Conservation (phyloP, 257 asterid species). For the Cinchona pubescens region DNA sequence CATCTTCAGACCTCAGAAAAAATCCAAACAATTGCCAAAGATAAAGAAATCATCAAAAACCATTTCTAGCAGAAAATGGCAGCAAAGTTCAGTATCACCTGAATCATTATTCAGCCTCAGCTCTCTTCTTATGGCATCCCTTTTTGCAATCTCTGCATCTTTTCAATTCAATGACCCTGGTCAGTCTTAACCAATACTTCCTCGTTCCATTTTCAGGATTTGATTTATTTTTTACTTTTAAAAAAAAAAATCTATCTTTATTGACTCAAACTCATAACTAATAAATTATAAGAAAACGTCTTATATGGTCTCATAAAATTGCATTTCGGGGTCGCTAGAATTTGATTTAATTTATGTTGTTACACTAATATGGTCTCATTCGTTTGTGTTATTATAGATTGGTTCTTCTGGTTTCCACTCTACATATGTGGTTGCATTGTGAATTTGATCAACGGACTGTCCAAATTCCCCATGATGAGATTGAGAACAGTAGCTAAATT, state of each 20-base stretch:
- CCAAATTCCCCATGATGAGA: background rate
- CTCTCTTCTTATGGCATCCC: constrained; percentile 34
- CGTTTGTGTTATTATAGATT: constrained; percentile 24
- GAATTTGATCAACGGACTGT: constrained; percentile 24
- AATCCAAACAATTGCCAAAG: background rate
- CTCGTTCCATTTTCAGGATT: background rate
- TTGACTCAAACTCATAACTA: too few species aligned
- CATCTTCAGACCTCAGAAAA: background rate
- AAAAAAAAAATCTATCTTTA: too few species aligned
- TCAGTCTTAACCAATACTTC: background rate
- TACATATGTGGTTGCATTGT: constrained; percentile 33
- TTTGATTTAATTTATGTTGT: background rate
- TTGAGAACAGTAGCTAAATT: constrained; percentile 22
- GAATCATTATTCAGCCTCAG: constrained; percentile 12
- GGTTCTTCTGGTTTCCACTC: constrained; percentile 46
- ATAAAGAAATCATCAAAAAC: background rate
- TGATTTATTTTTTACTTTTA: background rate
- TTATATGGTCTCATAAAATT: too few species aligned
- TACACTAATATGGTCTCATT: background rate
- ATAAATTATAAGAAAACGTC: too few species aligned
- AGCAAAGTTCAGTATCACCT: background rate
- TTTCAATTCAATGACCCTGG: constrained; percentile 39
- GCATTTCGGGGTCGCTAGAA: too few species aligned
- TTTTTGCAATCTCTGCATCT: constrained; percentile 39
- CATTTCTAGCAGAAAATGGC: background rate